Base-by-base conservation (phyloP, 768 basidiomycete species). In the Gautieria morchelliformis region DNA sequence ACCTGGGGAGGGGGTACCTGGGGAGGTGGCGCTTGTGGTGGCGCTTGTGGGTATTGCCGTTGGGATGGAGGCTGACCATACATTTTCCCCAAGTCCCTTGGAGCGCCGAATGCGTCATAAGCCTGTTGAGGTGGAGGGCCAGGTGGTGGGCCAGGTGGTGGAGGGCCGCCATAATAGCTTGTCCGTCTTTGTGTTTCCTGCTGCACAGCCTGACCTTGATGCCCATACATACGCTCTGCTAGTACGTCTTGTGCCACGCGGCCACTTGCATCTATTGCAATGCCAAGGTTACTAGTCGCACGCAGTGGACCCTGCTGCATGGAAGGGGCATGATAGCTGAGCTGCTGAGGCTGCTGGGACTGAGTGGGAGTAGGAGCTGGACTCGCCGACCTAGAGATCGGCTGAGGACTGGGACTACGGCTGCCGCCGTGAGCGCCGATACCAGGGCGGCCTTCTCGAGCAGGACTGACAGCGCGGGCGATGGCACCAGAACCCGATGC, bases 221-320 rank as follows among this genome's bases (percentile, higher is more conserved):
- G 66, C 10, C 60, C 64, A 11, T 60, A 59, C 62, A 37, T 37
- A 37, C 64, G 60, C 60, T 79, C 79, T 14, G 86, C 86, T 82
- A 93, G 83, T 41, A 80, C 77, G 69, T 95, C 93, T 59, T 86
- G 82, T 37, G 85, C 73, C 5, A 95, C 93, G 14, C 84, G 78
- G 8, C 93, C 93, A 58, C 74, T 80, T 0, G 85, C 83, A 61
- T 91, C 92, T 3, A 95, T 74, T 2, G 82, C 78, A 59, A 95
- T 94, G 3, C 93, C 92, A 4, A 90, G 77, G 8, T 86, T 86
- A 58, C 85, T 89, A 14, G 85, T 75, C n/a, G 84, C 76, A 0
- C 86, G 79, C 41, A 72, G 70, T 66, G 74, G 52, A 68, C 72
- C 45, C 71, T 64, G 58, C 48, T 59, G 57, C 10, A 65, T 65